Base-by-base conservation (phyloP, 257 asterid species). In the Solanum bulbocastanum region DNA sequence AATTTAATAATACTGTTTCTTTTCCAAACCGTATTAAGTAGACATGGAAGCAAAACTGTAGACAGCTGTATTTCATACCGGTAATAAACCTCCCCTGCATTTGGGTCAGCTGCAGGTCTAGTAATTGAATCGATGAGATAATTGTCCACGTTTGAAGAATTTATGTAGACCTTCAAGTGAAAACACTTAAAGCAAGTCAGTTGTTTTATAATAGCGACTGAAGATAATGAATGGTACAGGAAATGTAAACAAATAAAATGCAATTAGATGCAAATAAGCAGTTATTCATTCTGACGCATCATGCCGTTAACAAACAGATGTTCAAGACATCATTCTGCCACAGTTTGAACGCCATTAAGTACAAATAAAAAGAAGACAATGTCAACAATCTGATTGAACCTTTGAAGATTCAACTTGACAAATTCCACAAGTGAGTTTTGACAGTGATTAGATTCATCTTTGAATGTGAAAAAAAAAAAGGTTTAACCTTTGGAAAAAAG, bases 81-180 rank as follows among this genome's bases (percentile, higher is more conserved):
- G 92, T 93, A 96, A 89, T 96, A 96, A 87, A 96, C 99, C 93
- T 96, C 98, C 37, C 97, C 95, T 22, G 99, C 98, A 89, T 96
- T 93, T 46, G 98, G 98, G 86, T 96, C 99, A 86, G 92, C 93
- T 32, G 99, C 95, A 30, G 99, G 99, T 83, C 75, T 91, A 3
- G 92, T 95, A 42, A 96, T 96, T 87, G 98, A 96, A 89, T 93
- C 89, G 20, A 96, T 93, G 82, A 96, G 97, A 91, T 95, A 95
- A 65, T 94, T 93, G 84, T 96, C 99, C 87, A 96, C 98, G 36
- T 96, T 96, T 87, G 97, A 92, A 73, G 99, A 42, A 89, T 96
- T 93, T 52, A 87, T 62, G 89, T 96, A 95, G 66, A 96, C 97
- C 99, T 96, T 94, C 69, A 87, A 87, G 82, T 20, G 33, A 65